Evolutionary conservation across 352 stramenopile species (phyloP).

Genomic region (Globisporangium spiculum): DNA sequence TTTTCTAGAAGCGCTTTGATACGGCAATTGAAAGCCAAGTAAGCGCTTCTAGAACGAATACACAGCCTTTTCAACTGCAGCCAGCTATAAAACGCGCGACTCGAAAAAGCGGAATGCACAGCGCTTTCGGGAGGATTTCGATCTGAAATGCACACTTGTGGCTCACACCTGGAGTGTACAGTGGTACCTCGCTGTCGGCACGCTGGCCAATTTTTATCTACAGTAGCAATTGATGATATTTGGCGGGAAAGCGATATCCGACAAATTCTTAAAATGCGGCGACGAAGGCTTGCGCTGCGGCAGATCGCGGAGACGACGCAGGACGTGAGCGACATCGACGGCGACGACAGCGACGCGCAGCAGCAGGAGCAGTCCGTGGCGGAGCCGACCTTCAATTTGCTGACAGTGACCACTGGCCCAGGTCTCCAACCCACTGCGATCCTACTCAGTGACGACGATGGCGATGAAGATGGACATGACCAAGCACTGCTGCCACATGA

Average conservation of each 20-base stretch:
- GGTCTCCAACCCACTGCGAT: not conserved
- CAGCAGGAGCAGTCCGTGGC: conserved; percentile 7
- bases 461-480: not conserved
- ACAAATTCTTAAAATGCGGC: conserved; percentile 14
- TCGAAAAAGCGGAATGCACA: no score
- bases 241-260: not conserved
- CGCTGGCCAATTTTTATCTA: not conserved
- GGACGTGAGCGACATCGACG: conserved; percentile 23
- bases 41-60: not conserved
- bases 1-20: not conserved
- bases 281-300: conserved; percentile 24
- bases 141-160: not conserved
- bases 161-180: not conserved
- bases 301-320: conserved; percentile 23
- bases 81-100: no score
- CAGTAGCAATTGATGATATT: not conserved
- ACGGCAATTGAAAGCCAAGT: not conserved
- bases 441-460: conserved; percentile 9
- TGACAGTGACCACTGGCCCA: conserved; percentile 3
- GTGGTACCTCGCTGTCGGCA: not conserved
- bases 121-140: not conserved
- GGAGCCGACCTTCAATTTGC: conserved; percentile 19
- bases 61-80: not conserved
- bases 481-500: not conserved
- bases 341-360: conserved; percentile 7